Conservation (phyloP, 495 filamentous ascomycete species). For the Opeltia flavorubescens region DNA sequence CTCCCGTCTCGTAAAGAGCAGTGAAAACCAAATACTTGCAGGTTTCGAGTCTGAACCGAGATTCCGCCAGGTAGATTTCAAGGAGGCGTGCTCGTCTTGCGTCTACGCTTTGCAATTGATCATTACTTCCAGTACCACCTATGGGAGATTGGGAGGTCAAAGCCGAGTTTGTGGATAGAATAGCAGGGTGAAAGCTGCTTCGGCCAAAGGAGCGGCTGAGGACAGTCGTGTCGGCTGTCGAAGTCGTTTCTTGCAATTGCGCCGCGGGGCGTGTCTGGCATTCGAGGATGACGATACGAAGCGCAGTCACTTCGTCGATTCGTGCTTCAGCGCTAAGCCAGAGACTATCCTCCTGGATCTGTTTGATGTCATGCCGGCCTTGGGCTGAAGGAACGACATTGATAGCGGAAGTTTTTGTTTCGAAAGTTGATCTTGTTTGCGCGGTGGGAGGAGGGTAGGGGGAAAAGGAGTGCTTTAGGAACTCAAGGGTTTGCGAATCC, state of each 20-base stretch:
- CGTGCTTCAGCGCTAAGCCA: conserved; percentile 68
- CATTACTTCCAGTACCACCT: neutral
- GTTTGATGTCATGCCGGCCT: conserved; percentile 55
- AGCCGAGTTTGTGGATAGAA: conserved; percentile 29
- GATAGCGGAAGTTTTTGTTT: conserved; percentile 82
- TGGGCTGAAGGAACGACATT: conserved; percentile 59
- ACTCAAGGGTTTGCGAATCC: conserved; percentile 44
- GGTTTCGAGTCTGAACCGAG: conserved; percentile 38
- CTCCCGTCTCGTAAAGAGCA: conserved; percentile 2
- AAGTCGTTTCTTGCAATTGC: conserved; percentile 50
- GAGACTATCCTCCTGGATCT: conserved; percentile 72
- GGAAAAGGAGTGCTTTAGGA: conserved; percentile 49
- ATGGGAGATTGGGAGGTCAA: conserved; percentile 34
- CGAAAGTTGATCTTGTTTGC: conserved; percentile 57
- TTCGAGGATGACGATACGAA: conserved; percentile 70
- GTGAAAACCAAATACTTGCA: conserved; percentile 20
- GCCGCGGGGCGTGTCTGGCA: conserved; percentile 58
- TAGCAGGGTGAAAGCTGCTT: conserved; percentile 37
- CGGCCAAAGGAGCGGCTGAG: conserved; percentile 51
- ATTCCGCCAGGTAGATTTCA: conserved; percentile 55
- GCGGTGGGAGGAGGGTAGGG: conserved; percentile 44
- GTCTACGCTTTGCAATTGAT: conserved; percentile 10
- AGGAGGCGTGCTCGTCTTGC: conserved; percentile 48
- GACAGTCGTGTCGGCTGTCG: conserved; percentile 52
- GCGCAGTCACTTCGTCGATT: conserved; percentile 69